A percentile compares a stretch with the other conserved stretches of the same genome.
Evolutionary conservation across 192 early-diverging fungal genomes (phyloP).

Genomic region (Jimgerdemannia flammicorona): DNA sequence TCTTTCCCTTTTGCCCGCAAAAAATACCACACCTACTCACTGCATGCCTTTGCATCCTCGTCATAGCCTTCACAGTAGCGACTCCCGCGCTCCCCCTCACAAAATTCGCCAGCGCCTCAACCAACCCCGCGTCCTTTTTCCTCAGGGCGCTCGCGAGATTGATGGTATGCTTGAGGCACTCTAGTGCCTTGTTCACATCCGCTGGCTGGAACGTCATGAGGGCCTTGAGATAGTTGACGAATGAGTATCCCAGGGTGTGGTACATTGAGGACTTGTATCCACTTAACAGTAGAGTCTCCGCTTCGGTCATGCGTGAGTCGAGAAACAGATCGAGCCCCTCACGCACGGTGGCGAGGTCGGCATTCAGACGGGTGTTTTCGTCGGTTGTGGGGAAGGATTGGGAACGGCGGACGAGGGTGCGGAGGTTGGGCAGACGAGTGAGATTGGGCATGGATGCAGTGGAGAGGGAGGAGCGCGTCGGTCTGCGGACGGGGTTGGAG

Average conservation of each 20-base stretch:
- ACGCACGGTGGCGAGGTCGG: slow-evolving; percentile 57
- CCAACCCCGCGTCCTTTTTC: slow-evolving; percentile 51
- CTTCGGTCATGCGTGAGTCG: slow-evolving; percentile 66
- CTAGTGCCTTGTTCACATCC: slow-evolving; percentile 63
- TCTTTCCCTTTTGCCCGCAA: slow-evolving; percentile 1
- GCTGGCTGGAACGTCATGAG: slow-evolving; percentile 74
- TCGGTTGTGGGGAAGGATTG: slow-evolving; percentile 3
- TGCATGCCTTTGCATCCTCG: slow-evolving; percentile 57
- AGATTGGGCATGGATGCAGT: not conserved
- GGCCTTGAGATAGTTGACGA: slow-evolving; percentile 65
- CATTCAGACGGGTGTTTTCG: slow-evolving; percentile 41
- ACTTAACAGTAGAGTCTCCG: slow-evolving; percentile 52
- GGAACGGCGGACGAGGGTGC: not conserved
- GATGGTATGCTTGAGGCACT: slow-evolving; percentile 57
- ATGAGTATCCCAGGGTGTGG: slow-evolving; percentile 65
- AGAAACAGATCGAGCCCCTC: slow-evolving; percentile 72
- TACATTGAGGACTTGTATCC: slow-evolving; percentile 55
- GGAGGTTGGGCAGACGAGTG: not conserved
- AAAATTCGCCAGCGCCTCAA: slow-evolving; percentile 45
- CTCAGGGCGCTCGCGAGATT: slow-evolving; percentile 57
- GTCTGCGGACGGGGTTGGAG: not conserved
- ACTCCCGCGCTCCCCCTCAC: slow-evolving; percentile 37
- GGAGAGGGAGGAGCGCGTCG: not conserved
- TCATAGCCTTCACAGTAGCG: slow-evolving; percentile 50
- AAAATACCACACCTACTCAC: slow-evolving; percentile 29